phyloP scores from a whole-genome alignment of 2,329 filamentous ascomycete genomes.

The Parastagonospora nodorum region DNA sequence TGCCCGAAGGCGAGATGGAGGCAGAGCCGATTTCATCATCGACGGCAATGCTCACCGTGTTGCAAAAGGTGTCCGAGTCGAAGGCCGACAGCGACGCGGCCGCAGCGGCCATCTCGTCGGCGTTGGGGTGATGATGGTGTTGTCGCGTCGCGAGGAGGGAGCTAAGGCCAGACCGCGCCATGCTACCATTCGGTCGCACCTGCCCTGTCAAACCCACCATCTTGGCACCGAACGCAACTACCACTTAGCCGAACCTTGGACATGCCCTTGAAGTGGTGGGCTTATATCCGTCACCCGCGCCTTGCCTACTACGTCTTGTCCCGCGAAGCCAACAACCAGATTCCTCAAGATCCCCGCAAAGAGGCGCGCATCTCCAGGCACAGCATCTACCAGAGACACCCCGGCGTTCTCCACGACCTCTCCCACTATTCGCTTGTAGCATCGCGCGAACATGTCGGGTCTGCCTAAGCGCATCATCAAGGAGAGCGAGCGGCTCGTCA shows the following conservation, averaged over 20 bases:
- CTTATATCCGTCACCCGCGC: constrained; percentile 12
- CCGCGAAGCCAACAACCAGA: too few relatives aligned
- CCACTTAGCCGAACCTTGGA: too few relatives aligned
- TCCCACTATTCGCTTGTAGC: constrained; percentile 4
- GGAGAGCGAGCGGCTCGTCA: constrained; percentile 96
- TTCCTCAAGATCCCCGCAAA: constrained; percentile 1
- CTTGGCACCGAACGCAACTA: too few relatives aligned
- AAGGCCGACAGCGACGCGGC: constrained; percentile 61
- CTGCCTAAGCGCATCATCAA: constrained; percentile 97
- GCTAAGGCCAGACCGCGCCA: background rate
- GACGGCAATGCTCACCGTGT: constrained; percentile 82
- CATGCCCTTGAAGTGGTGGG: too few relatives aligned
- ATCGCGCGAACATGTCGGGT: constrained; percentile 53
- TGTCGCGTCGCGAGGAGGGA: background rate
- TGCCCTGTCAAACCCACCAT: background rate
- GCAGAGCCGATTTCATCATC: constrained; percentile 81
- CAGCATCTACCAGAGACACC: constrained; percentile 1
- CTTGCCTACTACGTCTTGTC: too few relatives aligned
- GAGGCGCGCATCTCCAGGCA: background rate
- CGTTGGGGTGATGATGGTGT: constrained; percentile 14
- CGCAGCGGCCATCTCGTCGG: constrained; percentile 25
- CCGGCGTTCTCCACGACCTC: constrained; percentile 1
- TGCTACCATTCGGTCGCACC: background rate
- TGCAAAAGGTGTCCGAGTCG: constrained; percentile 86
- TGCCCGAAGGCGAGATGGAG: constrained; percentile 87